A percentile compares a stretch with the other conserved stretches of the same genome.
Evolutionary conservation across 169 alveolate genomes (phyloP).

Genomic region (Eimeria tenella): DNA sequence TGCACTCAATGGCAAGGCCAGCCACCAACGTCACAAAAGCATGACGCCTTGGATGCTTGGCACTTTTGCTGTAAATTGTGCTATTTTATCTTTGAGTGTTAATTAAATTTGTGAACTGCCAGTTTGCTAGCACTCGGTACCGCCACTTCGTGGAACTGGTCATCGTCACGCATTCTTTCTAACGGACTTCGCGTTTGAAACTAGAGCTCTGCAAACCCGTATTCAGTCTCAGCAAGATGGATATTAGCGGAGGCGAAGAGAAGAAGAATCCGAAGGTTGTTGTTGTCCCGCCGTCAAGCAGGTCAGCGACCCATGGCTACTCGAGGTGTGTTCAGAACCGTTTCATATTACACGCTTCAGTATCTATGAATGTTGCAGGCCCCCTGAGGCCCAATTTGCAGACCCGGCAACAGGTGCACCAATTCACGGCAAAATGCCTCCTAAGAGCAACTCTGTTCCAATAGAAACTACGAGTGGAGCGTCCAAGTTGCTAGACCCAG

Average conservation of each 20-base stretch:
- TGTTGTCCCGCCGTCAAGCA: constrained; percentile 59
- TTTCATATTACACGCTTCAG: background rate
- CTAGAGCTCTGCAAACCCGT: too few species aligned
- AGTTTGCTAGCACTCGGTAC: too few species aligned
- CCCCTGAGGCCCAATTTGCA: constrained; percentile 59
- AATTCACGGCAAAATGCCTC: constrained; percentile 36
- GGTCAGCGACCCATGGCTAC: constrained; percentile 28
- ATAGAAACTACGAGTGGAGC: background rate
- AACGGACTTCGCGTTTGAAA: too few species aligned
- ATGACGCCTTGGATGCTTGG: too few species aligned
- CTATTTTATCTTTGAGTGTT: too few species aligned
- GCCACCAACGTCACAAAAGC: too few species aligned
- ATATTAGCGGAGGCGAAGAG: background rate
- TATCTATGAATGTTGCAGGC: constrained; percentile 15
- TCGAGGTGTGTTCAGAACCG: background rate
- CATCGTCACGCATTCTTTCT: too few species aligned
- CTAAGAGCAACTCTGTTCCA: background rate
- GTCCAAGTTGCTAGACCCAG: constrained; percentile 38
- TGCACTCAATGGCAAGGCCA: background rate
- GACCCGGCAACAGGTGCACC: constrained; percentile 68
- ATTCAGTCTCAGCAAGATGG: too few species aligned
- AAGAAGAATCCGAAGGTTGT: constrained; percentile 31
- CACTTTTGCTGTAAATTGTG: too few species aligned
- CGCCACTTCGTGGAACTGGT: too few species aligned
- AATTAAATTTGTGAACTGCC: too few species aligned